Conservation (phyloP, 768 basidiomycete genomes). For the Mycena rosella region DNA sequence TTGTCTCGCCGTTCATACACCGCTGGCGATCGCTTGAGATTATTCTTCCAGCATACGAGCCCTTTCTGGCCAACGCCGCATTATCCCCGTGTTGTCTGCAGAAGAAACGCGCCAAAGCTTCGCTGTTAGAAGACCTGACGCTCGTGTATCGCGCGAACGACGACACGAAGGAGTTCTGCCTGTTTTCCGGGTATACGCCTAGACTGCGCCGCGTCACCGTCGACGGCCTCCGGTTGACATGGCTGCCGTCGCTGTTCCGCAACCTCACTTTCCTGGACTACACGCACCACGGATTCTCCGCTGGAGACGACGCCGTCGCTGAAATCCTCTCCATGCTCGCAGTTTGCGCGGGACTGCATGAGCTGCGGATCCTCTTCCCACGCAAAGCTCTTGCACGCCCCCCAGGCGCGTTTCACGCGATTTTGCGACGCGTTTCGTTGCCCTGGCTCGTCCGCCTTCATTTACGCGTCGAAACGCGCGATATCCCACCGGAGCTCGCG, state of each 20-base stretch:
- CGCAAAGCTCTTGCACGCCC: conserved; percentile 47
- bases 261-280: conserved; percentile 77
- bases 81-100: conserved; percentile 64
- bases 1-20: conserved; percentile 63
- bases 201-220: conserved; percentile 65
- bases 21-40: conserved; percentile 76
- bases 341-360: conserved; percentile 64
- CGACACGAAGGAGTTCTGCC: conserved; percentile 73
- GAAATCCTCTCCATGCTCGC: conserved; percentile 72
- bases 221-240: conserved; percentile 74
- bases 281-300: conserved; percentile 77
- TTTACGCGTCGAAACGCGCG: conserved; percentile 63
- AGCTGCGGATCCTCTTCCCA: conserved; percentile 70
- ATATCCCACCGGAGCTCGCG: conserved; percentile 73
- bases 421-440: conserved; percentile 53
- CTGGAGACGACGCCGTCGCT: conserved; percentile 64
- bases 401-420: conserved; percentile 43
- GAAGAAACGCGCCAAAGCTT: conserved; percentile 50
- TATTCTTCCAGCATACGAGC: conserved; percentile 65
- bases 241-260: conserved; percentile 72
- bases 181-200: conserved; percentile 75
- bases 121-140: conserved; percentile 64
- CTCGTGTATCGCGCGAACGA: conserved; percentile 75
- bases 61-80: conserved; percentile 77
- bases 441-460: conserved; percentile 61